These are phyloP conservation scores for Mucor saturninus DNA, from an alignment of 371 early-diverging fungal genomes.

Conservation along the genomic window DNA sequence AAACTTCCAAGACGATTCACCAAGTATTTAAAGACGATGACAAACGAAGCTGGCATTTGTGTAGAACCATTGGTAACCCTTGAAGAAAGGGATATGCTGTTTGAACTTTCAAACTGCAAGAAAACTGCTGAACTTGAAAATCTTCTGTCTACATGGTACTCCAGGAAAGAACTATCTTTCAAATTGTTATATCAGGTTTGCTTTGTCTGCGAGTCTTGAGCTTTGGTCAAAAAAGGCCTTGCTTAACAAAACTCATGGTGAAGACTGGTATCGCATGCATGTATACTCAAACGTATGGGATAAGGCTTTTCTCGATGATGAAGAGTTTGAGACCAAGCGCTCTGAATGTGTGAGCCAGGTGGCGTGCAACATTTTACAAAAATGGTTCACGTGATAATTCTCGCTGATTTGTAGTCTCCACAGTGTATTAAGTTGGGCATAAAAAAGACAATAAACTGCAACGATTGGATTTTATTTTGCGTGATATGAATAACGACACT, in stretches of 20 bases:
- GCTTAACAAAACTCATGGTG: conserved; percentile 5
- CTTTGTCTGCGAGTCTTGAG: conserved; percentile 7
- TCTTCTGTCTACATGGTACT: neutral
- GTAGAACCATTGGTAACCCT: neutral
- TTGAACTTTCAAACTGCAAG: conserved; percentile 11
- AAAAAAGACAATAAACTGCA: conserved; percentile 8
- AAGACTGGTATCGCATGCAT: conserved; percentile 15
- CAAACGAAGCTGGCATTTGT: too few species aligned
- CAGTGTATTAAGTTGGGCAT: too few species aligned
- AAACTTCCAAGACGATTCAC: too few species aligned
- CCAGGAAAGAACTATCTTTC: neutral
- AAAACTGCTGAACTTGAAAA: neutral
- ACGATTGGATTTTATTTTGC: conserved; percentile 15
- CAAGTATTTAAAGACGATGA: too few species aligned
- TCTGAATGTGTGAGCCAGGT: conserved; percentile 14
- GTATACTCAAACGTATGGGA: conserved; percentile 19
- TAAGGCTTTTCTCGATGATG: conserved; percentile 11
- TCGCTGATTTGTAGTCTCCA: too few species aligned
- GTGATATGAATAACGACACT: conserved; percentile 14
- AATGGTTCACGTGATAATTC: too few species aligned
- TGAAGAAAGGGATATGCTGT: conserved; percentile 16
- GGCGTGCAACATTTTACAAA: too few species aligned
- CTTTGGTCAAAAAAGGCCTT: conserved; percentile 15
- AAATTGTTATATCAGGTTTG: conserved; percentile 10
- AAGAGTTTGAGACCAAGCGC: conserved; percentile 17